Percentiles rank a stretch among this genome's conserved stretches.
phyloP scores from a whole-genome alignment of 2,329 filamentous ascomycete species.

The Aspergillus fructus region DNA sequence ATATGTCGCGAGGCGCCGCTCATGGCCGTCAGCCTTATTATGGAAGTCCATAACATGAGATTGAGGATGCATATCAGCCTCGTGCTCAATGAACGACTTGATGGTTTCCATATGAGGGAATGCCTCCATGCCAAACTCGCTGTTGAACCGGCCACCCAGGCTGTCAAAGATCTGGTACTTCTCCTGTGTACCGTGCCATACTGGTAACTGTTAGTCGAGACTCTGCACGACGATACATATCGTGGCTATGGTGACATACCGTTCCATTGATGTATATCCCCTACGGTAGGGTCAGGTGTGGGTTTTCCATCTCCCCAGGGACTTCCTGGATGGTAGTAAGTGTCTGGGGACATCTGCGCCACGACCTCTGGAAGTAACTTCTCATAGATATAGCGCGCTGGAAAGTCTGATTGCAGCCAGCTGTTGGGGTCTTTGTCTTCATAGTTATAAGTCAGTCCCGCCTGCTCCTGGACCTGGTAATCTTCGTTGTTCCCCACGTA shows the following conservation, averaged over 20 bases:
- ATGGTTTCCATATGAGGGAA: not conserved
- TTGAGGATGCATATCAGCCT: conserved; percentile 60
- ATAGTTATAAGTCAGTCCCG: conserved; percentile 72
- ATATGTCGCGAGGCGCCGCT: not conserved
- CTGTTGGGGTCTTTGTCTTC: conserved; percentile 74
- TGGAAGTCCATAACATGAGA: conserved; percentile 61
- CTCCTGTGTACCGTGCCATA: not conserved
- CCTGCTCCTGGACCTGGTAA: conserved; percentile 78
- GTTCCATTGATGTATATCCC: conserved; percentile 95
- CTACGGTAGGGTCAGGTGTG: conserved; percentile 74
- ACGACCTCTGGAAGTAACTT: conserved; percentile 78
- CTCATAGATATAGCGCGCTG: conserved; percentile 91
- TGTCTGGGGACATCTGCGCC: conserved; percentile 62
- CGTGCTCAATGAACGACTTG: conserved; percentile 26
- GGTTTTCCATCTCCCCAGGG: conserved; percentile 80
- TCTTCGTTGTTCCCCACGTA: conserved; percentile 96
- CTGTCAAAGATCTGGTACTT: not conserved
- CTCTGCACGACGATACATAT: not conserved
- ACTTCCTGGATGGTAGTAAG: conserved; percentile 76
- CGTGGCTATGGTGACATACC: conserved; percentile 38
- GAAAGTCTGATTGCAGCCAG: conserved; percentile 82
- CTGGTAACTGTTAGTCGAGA: conserved; percentile 30
- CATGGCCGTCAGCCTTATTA: conserved; percentile 27
- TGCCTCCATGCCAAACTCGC: not conserved
- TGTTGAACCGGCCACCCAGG: not conserved